Base-by-base conservation (phyloP, 2,329 filamentous ascomycete species). In the Xylariaceae sp. region DNA sequence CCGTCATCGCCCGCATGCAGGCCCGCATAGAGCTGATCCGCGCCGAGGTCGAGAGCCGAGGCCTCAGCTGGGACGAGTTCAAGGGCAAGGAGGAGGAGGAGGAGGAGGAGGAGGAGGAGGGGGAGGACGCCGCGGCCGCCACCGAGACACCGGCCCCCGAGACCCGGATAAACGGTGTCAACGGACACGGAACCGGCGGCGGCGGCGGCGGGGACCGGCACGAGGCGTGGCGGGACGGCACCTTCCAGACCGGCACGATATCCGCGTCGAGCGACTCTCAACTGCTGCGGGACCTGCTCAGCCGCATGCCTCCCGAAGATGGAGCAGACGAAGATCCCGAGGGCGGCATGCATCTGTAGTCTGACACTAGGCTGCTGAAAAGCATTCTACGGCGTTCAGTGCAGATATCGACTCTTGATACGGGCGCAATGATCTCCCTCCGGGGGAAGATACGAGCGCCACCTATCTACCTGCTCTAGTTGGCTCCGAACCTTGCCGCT, bases 1-100 rank as follows among this genome's bases (percentile, higher is more conserved):
- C 53, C 14, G 81, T 88, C 37, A 80, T 89, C 37, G 65, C 58
- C 40, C 70, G 80, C 46, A 83, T 86, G 72, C 64, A 70, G 40
- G 72, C 77, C 59, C 68, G 82, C 54, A 71, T 87, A 41, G 64
- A 63, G 35, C 56, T 86, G 31, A 63, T 87, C 40, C 73, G 69
- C 44, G 61, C 52, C 26, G 83, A 89, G 61, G 75, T 87, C 7
- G 72, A 78, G 56, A 50, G 52, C 7, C 60, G 77, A 4, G 76
- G 77, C 2, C 44, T 67, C 35, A 66, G 58, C 49, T 80, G 76
- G 77, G 51, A 57, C 19, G 73, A 76, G 53, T 75, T 79, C 35
- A 59, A 65, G 46, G 67, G 59, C 36, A 60, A 61, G 30, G 61
- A 67, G 14, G 68, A 71, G 43, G 40, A 56, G 1, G 11, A 29